phyloP scores from a whole-genome alignment of 768 basidiomycete genomes.

The Boletus tomentosulus region DNA sequence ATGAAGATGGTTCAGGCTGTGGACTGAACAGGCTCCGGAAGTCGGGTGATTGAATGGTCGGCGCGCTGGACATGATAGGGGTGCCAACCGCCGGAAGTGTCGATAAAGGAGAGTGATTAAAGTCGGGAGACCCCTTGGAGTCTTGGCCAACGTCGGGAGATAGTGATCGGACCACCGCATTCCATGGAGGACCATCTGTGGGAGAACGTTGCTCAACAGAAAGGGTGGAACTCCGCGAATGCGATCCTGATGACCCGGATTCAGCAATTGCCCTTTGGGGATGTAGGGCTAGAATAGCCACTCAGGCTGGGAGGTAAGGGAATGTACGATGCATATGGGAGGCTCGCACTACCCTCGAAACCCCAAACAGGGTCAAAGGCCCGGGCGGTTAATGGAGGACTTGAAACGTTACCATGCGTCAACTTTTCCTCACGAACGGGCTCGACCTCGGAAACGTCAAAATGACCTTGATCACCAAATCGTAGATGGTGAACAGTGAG shows the following conservation, averaged over 20 bases:
- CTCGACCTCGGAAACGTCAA: not conserved
- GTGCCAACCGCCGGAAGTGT: slow-evolving; percentile 29
- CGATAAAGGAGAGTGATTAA: slow-evolving; percentile 31
- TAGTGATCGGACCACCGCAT: slow-evolving; percentile 4
- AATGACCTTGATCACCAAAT: slow-evolving; percentile 7
- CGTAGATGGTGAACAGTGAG: slow-evolving; percentile 24
- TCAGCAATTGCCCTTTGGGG: slow-evolving; percentile 20
- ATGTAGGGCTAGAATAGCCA: slow-evolving; percentile 29
- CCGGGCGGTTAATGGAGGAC: slow-evolving; percentile 8
- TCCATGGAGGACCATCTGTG: slow-evolving; percentile 14
- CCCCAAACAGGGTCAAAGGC: slow-evolving; percentile 23
- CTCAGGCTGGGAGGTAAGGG: slow-evolving; percentile 31
- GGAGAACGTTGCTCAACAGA: slow-evolving; percentile 27
- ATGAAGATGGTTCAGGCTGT: slow-evolving; percentile 18
- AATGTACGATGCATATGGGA: slow-evolving; percentile 26
- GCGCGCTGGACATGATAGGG: slow-evolving; percentile 16
- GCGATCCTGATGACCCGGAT: slow-evolving; percentile 15
- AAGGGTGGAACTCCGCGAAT: slow-evolving; percentile 30
- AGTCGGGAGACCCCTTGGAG: slow-evolving; percentile 13
- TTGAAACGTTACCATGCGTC: not conserved
- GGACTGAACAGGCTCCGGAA: slow-evolving; percentile 28
- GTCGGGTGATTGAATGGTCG: slow-evolving; percentile 12
- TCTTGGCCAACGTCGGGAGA: slow-evolving; percentile 7
- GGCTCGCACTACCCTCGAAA: slow-evolving; percentile 13
- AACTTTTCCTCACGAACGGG: slow-evolving; percentile 1